Conservation (phyloP, 257 asterid genomes). For the Gardenia jasminoides region DNA sequence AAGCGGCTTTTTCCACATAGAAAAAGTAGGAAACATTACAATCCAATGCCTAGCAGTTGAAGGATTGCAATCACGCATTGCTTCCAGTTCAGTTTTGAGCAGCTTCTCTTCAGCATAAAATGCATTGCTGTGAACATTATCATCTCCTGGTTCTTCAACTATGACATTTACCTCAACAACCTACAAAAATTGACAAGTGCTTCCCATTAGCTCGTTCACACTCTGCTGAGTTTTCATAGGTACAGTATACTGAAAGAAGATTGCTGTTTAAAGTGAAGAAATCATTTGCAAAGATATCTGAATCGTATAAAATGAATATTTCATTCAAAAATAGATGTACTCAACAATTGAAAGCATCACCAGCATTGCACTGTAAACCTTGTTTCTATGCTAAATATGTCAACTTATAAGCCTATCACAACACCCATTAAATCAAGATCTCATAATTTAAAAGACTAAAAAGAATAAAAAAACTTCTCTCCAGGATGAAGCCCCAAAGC, state of each 20-base stretch:
- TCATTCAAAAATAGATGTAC: not conserved
- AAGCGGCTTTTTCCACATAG: not conserved
- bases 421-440: too few species aligned
- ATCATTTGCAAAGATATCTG: not conserved
- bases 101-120: slow-evolving; percentile 38
- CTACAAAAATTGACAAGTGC: slow-evolving; percentile 11
- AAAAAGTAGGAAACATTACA: not conserved
- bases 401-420: too few species aligned
- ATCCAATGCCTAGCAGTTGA: slow-evolving; percentile 42
- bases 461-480: too few species aligned
- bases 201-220: not conserved
- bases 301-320: too few species aligned
- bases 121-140: slow-evolving; percentile 39
- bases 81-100: slow-evolving; percentile 41
- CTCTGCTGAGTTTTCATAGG: not conserved
- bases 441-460: too few species aligned
- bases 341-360: not conserved
- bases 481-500: too few species aligned
- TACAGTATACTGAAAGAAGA: too few species aligned
- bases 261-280: too few species aligned
- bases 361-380: too few species aligned
- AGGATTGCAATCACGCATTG: slow-evolving; percentile 43
- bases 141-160: slow-evolving; percentile 36
- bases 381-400: too few species aligned
- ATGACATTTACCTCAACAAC: slow-evolving; percentile 38